Evolutionary conservation across 441 rosid genomes (phyloP).

Genomic region (Adansonia grandidieri): DNA sequence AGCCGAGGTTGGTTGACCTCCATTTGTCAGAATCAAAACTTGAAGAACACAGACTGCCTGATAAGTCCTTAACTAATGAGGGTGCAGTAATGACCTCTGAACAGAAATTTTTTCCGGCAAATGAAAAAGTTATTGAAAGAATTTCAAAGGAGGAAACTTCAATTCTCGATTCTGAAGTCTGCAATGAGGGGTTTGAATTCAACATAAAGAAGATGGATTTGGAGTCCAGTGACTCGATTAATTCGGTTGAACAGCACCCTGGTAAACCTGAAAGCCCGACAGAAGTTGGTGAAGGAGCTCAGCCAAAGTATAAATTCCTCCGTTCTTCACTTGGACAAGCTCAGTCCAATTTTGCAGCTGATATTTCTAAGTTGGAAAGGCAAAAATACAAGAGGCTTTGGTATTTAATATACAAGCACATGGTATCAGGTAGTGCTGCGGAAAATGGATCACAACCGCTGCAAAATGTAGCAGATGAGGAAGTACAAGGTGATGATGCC

Average conservation of each 20-base stretch:
- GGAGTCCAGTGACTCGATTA: constrained; percentile 23
- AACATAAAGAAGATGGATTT: constrained; percentile 24
- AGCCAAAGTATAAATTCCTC: constrained; percentile 28
- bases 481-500: constrained; percentile 39
- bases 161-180: constrained; percentile 28
- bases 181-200: constrained; percentile 24
- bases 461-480: constrained; percentile 38
- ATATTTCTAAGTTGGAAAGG: constrained; percentile 43
- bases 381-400: constrained; percentile 67
- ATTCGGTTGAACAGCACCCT: constrained; percentile 28
- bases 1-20: constrained; percentile 9
- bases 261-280: constrained; percentile 27
- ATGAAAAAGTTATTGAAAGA: constrained; percentile 25
- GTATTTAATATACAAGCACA: constrained; percentile 78
- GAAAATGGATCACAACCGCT: constrained; percentile 41
- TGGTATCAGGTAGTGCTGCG: constrained; percentile 57
- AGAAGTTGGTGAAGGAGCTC: constrained; percentile 30
- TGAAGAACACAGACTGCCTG: constrained; percentile 15
- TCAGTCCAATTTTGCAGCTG: constrained; percentile 35
- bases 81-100: constrained; percentile 23
- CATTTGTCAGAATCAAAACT: background rate
- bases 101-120: constrained; percentile 19
- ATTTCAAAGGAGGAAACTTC: constrained; percentile 18
- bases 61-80: constrained; percentile 30
- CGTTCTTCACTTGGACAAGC: constrained; percentile 32